Evolutionary conservation across 2,329 filamentous ascomycete species (phyloP), one percentile per base, ranked within the genome.

Genomic region (Sclerotinia borealis): DNA sequence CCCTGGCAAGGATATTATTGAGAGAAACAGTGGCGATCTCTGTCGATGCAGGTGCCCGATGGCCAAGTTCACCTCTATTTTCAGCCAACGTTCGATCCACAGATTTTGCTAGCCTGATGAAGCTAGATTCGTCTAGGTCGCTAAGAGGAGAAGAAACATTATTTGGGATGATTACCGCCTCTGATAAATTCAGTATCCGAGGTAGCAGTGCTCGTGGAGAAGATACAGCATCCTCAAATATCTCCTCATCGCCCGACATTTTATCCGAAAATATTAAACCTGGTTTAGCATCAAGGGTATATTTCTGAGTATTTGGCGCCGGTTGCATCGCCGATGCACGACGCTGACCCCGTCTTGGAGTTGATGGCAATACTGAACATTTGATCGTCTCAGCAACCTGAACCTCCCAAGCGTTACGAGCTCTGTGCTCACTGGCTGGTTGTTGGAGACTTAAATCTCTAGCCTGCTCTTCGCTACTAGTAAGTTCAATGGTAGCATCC

Each of bases 231-330:
- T 73, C 72, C 47, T 72, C 65, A 47, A 72, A 74, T 9, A 66
- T 69, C 17, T 66, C 67, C 37, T 65, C 63, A 5, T 56, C 51
- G 19, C 55, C 31, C 15, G 48, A 58, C n/a, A 62, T 10, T 63
- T 67, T 66, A 61, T 75, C 56, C 65, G 71, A 68, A 65, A 69
- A 75, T 17, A 69, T 64, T 9, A 79, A 80, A 61, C 79, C 83
- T 39, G 75, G 79, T 49, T 74, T 75, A 15, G 80, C 81, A 70
- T 85, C 81, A 45, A 82, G 76, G 25, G 62, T 45, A 15, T 41
- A 6, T 27, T 36, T 49, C 17, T 64, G 63, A 36, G 66, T 66
- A 25, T 52, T 63, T 11, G 56, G 56, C 5, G 43, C 49, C 41
- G 65, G 59, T 17, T 64, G 52, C 25, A 15, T 52, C 25, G 31